Conservation (phyloP, 306 rosid species). For the Cicer chorassanicum region DNA sequence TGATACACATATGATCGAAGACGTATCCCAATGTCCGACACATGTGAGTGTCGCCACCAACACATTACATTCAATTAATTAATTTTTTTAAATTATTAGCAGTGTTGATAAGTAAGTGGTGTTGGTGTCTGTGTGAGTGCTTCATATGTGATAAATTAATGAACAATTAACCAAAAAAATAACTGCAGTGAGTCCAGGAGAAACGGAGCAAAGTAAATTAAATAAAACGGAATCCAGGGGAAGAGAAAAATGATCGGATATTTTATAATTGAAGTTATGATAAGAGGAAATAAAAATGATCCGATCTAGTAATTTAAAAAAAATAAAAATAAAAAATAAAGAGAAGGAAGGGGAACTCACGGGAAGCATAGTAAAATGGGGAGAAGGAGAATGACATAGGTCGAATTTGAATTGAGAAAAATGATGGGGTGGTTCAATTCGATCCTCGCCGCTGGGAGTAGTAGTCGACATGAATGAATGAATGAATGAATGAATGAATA, state of each 20-base stretch:
- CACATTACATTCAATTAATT: no score
- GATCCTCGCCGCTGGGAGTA: conserved; percentile 35
- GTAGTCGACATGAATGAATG: conserved; percentile 41
- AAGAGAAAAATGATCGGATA: background rate
- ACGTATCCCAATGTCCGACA: no score
- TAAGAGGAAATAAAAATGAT: background rate
- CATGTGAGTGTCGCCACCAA: no score
- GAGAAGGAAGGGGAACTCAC: conserved; percentile 12
- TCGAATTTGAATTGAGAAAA: conserved; percentile 40
- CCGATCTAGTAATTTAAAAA: background rate
- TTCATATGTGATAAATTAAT: background rate
- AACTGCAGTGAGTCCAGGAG: background rate
- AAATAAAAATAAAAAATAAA: background rate
- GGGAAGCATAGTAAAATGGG: background rate
- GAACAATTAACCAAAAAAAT: background rate
- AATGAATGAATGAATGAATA: background rate
- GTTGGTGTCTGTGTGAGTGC: no score
- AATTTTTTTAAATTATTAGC: no score
- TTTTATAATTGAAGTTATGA: background rate
- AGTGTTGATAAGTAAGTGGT: no score
- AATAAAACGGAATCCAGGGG: background rate
- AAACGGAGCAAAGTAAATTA: no score
- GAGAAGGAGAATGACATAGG: conserved; percentile 23
- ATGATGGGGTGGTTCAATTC: background rate
- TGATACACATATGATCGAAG: no score